Evolutionary conservation across 1,284 basidiomycete species (phyloP).

Genomic region (Melampsora larici-populina): DNA sequence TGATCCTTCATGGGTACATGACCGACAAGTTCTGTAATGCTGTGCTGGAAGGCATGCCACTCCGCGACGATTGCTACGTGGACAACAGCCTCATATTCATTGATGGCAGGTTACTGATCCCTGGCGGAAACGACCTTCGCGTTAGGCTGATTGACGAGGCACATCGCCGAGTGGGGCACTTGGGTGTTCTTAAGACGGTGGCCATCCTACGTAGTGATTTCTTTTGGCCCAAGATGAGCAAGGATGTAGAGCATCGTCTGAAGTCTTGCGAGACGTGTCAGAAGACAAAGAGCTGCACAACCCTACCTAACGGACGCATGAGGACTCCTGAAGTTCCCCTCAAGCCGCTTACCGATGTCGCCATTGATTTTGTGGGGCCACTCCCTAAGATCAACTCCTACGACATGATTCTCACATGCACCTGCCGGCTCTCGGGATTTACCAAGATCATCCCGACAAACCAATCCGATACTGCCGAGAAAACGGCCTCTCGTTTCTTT

Average conservation of each 20-base stretch:
- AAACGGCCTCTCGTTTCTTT: neutral
- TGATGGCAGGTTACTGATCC: neutral
- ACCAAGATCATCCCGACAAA: neutral
- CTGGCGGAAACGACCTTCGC: neutral
- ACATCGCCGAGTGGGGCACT: no score
- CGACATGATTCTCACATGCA: conserved; percentile 6
- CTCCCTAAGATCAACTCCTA: neutral
- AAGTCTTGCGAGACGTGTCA: neutral
- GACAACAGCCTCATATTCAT: neutral
- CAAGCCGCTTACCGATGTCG: neutral
- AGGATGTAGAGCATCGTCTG: neutral
- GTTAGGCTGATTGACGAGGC: neutral
- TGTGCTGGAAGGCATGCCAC: neutral
- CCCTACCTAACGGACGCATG: neutral
- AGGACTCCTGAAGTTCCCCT: neutral
- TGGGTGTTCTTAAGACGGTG: neutral
- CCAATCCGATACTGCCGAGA: neutral
- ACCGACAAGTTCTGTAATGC: neutral
- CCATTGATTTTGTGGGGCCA: conserved; percentile 4
- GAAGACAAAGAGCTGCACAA: neutral
- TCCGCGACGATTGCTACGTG: neutral
- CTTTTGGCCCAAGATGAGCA: neutral
- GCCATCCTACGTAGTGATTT: neutral
- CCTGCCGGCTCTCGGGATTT: no score
- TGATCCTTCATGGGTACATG: neutral